Evolutionary conservation across 2,329 filamentous ascomycete species (phyloP).

Genomic region (Ascochyta rabiei): DNA sequence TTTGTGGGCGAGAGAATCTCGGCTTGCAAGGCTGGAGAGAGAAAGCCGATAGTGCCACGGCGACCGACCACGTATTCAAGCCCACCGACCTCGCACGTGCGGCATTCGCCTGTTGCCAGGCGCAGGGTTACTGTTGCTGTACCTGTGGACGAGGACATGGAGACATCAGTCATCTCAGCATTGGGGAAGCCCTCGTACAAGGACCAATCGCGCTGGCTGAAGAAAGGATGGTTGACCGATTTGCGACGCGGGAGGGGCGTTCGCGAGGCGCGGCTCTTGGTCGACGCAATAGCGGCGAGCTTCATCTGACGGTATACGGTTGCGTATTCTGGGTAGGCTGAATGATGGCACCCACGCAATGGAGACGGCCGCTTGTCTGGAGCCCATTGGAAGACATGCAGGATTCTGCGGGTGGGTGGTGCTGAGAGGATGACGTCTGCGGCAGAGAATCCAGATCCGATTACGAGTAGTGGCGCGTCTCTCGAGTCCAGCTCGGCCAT

Average conservation of each 20-base stretch:
- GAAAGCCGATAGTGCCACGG: slow-evolving; percentile 60
- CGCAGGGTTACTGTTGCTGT: slow-evolving; percentile 51
- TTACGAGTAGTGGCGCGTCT: slow-evolving; percentile 57
- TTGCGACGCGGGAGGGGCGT: slow-evolving; percentile 41
- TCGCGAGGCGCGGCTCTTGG: slow-evolving; percentile 25
- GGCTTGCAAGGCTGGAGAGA: slow-evolving; percentile 53
- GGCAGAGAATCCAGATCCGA: slow-evolving; percentile 67
- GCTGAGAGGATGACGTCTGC: slow-evolving; percentile 66
- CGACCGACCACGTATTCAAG: slow-evolving; percentile 63
- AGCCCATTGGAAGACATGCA: slow-evolving; percentile 68
- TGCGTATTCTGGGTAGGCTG: slow-evolving; percentile 68
- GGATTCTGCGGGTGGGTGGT: slow-evolving; percentile 56
- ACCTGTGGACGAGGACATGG: slow-evolving; percentile 9
- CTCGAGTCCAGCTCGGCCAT: slow-evolving; percentile 42
- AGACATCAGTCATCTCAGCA: slow-evolving; percentile 54
- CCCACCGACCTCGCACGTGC: slow-evolving; percentile 56
- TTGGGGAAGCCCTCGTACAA: slow-evolving; percentile 64
- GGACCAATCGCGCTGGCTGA: slow-evolving; percentile 57
- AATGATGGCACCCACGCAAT: slow-evolving; percentile 63
- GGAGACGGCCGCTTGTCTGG: slow-evolving; percentile 62
- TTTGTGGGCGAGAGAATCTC: slow-evolving; percentile 52
- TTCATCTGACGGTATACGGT: slow-evolving; percentile 67
- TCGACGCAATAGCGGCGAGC: slow-evolving; percentile 47
- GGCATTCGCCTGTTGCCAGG: slow-evolving; percentile 49
- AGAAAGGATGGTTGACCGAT: slow-evolving; percentile 51